phyloP scores from a whole-genome alignment of 2,329 filamentous ascomycete species.

The Fusarium vanettenii region DNA sequence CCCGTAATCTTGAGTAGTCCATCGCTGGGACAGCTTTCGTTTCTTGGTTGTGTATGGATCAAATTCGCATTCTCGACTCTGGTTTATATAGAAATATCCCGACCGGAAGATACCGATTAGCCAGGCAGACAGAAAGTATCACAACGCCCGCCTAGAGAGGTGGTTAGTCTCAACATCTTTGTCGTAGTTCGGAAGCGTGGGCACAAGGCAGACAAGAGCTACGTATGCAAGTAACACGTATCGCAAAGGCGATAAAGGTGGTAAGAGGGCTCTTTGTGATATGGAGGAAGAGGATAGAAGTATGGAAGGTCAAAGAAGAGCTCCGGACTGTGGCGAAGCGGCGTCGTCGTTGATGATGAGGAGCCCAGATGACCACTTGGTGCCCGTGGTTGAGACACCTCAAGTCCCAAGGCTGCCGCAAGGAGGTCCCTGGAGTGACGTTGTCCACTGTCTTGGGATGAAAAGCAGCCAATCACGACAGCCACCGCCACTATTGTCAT shows the following conservation, averaged over 20 bases:
- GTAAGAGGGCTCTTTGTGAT: background rate
- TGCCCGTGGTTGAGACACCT: conserved; percentile 6
- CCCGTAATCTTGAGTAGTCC: conserved; percentile 82
- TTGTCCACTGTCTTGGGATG: conserved; percentile 12
- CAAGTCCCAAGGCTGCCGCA: conserved; percentile 16
- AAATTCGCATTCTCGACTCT: conserved; percentile 32
- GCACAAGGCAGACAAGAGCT: conserved; percentile 30
- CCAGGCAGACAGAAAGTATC: background rate
- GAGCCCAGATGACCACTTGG: conserved; percentile 22
- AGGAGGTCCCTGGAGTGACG: conserved; percentile 34
- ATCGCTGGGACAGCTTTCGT: conserved; percentile 53
- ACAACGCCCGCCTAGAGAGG: background rate
- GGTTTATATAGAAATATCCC: background rate
- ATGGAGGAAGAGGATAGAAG: conserved; percentile 8
- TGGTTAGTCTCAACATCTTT: conserved; percentile 7
- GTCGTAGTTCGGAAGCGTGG: background rate
- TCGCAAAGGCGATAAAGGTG: background rate
- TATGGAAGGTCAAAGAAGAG: background rate
- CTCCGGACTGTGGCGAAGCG: conserved; percentile 1
- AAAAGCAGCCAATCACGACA: conserved; percentile 16
- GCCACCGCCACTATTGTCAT: background rate
- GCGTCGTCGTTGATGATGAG: conserved; percentile 14
- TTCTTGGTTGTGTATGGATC: conserved; percentile 9
- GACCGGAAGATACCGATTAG: background rate
- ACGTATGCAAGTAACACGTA: conserved; percentile 25